Evolutionary conservation across 1,139 yeast genomes (phyloP), one percentile per base, ranked within the genome.

Genomic region (Yamadazyma friedrichii): DNA sequence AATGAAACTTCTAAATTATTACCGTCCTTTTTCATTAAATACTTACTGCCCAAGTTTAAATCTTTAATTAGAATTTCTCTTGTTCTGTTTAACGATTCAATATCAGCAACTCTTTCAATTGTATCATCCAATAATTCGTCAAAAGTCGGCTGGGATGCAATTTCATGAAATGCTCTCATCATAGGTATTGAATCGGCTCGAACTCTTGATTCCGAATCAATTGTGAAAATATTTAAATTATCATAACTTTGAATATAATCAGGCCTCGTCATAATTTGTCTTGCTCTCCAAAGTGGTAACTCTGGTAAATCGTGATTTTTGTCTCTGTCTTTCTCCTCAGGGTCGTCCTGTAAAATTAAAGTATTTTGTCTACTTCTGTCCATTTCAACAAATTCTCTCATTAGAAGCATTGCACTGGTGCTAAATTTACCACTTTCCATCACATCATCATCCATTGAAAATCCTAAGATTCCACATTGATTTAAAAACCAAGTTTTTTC

Each of bases 121-220:
- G 94, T 83, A 44, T 84, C 88, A 13, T 75, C 74, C 30, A 87
- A 62, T n/a, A 86, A 64, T 42, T 81, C 77, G 42, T 84, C 84
- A 53, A 87, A 87, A 15, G 82, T 84, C 0, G 88, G 86, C 59
- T 80, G 82, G 2, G 79, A 65, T 0, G 84, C 85, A 41, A 87
- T 84, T 54, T 87, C 95, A 45, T 84, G 80, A 58, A 87, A 87
- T 2, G 93, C 95, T 51, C 91, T 75, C 95, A 87, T 85, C 95
- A 87, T 86, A 1, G 94, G 91, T 1, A 85, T 84, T 3, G 87
- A 80, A 58, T 87, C 95, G 0, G 95, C 93, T 31, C 85, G 66
- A 2, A 87, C 95, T 43, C 82, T 70, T 0, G 89, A 82, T 45
- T 76, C 76, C 0, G 88, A 79, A 59, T 87, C 94, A 42, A 87